Evolutionary conservation across 176 grass and related monocot species (phyloP), one percentile per base, ranked within the genome.

Genomic region (Raddia guianensis): DNA sequence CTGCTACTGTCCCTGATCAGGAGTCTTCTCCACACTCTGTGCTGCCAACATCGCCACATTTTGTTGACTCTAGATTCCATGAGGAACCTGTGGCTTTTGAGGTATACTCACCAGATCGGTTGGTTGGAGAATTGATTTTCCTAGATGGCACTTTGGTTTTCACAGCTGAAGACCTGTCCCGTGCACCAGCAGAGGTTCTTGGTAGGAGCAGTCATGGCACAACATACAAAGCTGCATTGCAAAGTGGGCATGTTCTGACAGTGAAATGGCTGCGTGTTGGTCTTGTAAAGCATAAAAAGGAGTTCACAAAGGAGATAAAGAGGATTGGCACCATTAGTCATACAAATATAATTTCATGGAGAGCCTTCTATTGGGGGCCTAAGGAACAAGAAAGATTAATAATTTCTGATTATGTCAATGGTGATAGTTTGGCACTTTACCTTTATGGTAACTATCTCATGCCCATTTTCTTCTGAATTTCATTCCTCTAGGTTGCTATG

Each of bases 301-400:
- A 96, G 43, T 99, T 96, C 83, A 80, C 70, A 4, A 99, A 93
- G 83, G 97, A 99, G 82, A 84, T 88, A 68, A 99, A 99, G 77
- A 85, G 86, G 71, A 87, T 99, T 73, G 97, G 89, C 13, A 86
- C 79, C 43, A 94, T 88, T 54, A 93, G 53, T 53, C 92, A 99
- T 86, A 80, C 86, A 40, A 96, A 95, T 83, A 83, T 95, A 86
- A 80, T 96, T 81, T 75, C 90, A 5, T 99, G 93, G 97, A 92
- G 86, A 83, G 91, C 90, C 15, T 91, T 93, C 83, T 99, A 99
- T 68, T 99, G 96, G 96, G 97, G 97, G 0, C 86, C 90, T 16
- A 93, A 89, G 73, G 97, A 93, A 77, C 92, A 99, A 89, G 97
- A 99, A 83, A 91, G 97, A 82, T 81, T 99, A 72, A 91, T 96